phyloP scores from a whole-genome alignment of 106 monocot genomes.

The Agapanthus africanus region DNA sequence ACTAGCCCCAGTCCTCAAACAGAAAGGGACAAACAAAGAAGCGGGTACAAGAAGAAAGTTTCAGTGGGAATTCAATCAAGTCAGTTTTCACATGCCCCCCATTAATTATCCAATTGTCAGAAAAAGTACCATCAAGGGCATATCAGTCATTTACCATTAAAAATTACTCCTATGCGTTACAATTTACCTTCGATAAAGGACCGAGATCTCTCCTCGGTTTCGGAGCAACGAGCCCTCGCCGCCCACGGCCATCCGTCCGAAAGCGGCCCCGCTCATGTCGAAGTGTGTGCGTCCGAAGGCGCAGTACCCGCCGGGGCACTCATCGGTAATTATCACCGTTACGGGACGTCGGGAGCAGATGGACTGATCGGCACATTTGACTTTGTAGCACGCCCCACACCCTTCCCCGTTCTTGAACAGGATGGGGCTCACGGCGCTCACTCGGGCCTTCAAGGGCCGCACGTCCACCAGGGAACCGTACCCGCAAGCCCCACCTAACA shows the following conservation, averaged over 20 bases:
- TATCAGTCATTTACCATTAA: no score
- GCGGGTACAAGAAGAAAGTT: no score
- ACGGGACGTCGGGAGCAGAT: constrained; percentile 79
- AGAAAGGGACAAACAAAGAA: no score
- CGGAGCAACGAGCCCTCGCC: constrained; percentile 45
- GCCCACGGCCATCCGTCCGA: constrained; percentile 74
- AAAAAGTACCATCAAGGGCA: background rate
- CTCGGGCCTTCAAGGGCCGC: constrained; percentile 59
- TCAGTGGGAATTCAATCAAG: no score
- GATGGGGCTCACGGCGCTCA: constrained; percentile 89
- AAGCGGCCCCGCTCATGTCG: constrained; percentile 91
- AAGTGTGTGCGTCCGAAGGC: constrained; percentile 70
- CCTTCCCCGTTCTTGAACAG: constrained; percentile 83
- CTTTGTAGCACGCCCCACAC: constrained; percentile 96
- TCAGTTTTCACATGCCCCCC: no score
- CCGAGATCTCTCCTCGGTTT: constrained; percentile 67
- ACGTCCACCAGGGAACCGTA: constrained; percentile 95
- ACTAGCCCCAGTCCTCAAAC: no score
- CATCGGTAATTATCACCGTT: constrained; percentile 85
- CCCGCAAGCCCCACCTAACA: constrained; percentile 95
- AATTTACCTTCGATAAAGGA: constrained; percentile 75
- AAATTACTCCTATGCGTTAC: no score
- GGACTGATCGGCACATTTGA: constrained; percentile 50
- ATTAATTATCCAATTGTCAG: no score
- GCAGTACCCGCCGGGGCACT: constrained; percentile 93